A percentile compares a stretch with the other conserved stretches of the same genome.
Evolutionary conservation across 192 early-diverging fungal species (phyloP).

Genomic region (Coemansia sp.): DNA sequence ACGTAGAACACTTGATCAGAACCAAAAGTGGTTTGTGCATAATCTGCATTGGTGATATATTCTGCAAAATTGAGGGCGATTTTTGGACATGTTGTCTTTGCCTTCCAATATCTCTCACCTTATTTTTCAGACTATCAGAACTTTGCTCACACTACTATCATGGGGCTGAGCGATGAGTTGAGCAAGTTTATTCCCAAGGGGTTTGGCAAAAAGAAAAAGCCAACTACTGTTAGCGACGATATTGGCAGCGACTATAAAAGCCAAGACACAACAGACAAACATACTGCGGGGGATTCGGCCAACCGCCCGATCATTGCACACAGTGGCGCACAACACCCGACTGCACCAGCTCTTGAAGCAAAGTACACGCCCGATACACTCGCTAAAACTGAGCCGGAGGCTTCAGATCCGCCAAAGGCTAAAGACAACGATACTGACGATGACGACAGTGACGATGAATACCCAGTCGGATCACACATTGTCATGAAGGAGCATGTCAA

Average conservation of each 20-base stretch:
- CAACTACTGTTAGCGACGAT: not conserved
- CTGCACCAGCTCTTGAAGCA: not conserved
- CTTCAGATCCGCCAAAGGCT: not conserved
- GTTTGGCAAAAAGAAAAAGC: conserved; percentile 57
- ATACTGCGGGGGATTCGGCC: not conserved
- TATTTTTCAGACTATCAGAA: not conserved
- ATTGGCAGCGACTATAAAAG: not conserved
- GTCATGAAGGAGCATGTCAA: conserved; percentile 27
- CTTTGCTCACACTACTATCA: not conserved
- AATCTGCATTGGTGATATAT: not conserved
- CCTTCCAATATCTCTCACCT: not conserved
- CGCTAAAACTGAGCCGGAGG: not conserved
- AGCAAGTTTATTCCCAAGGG: conserved; percentile 53
- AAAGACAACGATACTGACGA: not conserved
- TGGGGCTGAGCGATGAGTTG: conserved; percentile 50
- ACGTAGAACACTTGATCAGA: not conserved
- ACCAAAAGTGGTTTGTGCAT: not conserved
- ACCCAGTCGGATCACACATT: conserved; percentile 16
- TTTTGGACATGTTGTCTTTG: not conserved
- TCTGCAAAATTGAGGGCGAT: not conserved
- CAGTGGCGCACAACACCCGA: not conserved
- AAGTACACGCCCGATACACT: not conserved
- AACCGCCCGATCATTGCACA: not conserved
- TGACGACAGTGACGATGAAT: not conserved
- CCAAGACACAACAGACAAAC: not conserved